Base-by-base conservation (phyloP, 2,329 filamentous ascomycete genomes). In the Pseudogymnoascus verrucosus region DNA sequence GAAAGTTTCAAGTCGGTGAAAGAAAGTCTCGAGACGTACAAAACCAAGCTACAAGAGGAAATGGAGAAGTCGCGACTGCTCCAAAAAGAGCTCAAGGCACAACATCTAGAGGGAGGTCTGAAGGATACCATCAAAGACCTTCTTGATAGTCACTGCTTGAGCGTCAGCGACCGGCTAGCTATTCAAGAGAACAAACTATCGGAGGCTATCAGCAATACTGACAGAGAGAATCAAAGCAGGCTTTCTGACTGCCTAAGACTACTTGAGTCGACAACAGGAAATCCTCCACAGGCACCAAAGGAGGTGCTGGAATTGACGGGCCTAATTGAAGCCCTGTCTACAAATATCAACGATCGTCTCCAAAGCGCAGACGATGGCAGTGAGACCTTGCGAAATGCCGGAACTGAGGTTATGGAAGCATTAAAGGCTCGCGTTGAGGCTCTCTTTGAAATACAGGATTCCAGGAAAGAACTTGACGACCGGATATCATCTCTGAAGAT, bases 51-150 rank as follows among this genome's bases (percentile, higher is more conserved):
- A 21, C 51, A 57, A 12, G n/a, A 57, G 19, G 51, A 57, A 57
- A 57, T 11, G 10, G 2, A 57, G 1, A 21, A 34, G 28, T 57
- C 28, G 10, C 6, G 3, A 8, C 11, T 57, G 10, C 51, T 57
- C 16, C 51, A 36, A 34, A 34, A 57, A 21, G 51, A 57, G 28
- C 51, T 57, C n/a, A 65, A 34, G n/a, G 51, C 51, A 34, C 51
- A 21, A 4, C 28, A 36, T 36, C n/a, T 21, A 21, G 28, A 57
- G n/a, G 14, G 5, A 34, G n/a, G 10, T 14, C 28, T 57, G 16
- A 57, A 36, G 14, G 28, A 57, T 19, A 21, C 28, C 3, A 34
- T 57, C n/a, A 57, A 36, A 11, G 51, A 21, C 12, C 28, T 57
- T 34, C 28, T 57, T 36, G 28, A 57, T 10, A 8, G n/a, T 14